These are phyloP conservation scores for Rhodomyrtus psidioides DNA, from an alignment of 441 rosid genomes.

Conservation along the genomic window DNA sequence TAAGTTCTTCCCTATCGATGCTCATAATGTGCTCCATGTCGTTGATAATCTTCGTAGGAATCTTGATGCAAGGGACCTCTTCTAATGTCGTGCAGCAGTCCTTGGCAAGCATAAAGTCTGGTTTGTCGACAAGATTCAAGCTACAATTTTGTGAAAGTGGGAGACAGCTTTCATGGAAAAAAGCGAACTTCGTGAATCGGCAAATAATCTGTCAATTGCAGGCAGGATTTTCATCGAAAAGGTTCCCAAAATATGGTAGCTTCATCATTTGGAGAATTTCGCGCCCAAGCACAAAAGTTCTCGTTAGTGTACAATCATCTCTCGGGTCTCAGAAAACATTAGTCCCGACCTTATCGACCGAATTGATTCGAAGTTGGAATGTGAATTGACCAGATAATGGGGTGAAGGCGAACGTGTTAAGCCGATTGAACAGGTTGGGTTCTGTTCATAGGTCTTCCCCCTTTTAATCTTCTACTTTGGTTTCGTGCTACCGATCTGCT, in stretches of 20 bases:
- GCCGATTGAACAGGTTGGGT: not conserved
- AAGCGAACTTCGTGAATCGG: not conserved
- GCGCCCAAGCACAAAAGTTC: rapidly evolving
- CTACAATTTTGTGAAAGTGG: not conserved
- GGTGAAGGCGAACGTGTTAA: not conserved
- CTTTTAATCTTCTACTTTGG: not conserved
- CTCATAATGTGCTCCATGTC: not conserved
- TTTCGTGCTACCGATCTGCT: not conserved
- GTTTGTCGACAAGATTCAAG: not conserved
- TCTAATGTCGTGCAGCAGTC: not conserved
- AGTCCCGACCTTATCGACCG: not conserved
- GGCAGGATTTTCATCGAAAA: no score
- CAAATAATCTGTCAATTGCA: no score
- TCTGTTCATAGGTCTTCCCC: not conserved
- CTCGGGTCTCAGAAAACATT: not conserved
- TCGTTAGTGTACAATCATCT: not conserved
- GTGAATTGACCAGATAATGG: not conserved
- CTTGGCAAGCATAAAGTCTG: rapidly evolving
- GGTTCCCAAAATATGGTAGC: not conserved
- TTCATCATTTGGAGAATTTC: not conserved
- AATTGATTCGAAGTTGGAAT: not conserved
- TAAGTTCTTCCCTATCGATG: not conserved
- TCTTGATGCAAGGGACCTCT: not conserved
- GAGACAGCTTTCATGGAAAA: not conserved
- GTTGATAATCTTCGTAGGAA: not conserved